These are phyloP conservation scores for Aspergillus awamori DNA, from an alignment of 2,329 filamentous ascomycete genomes.

Conservation along the genomic window DNA sequence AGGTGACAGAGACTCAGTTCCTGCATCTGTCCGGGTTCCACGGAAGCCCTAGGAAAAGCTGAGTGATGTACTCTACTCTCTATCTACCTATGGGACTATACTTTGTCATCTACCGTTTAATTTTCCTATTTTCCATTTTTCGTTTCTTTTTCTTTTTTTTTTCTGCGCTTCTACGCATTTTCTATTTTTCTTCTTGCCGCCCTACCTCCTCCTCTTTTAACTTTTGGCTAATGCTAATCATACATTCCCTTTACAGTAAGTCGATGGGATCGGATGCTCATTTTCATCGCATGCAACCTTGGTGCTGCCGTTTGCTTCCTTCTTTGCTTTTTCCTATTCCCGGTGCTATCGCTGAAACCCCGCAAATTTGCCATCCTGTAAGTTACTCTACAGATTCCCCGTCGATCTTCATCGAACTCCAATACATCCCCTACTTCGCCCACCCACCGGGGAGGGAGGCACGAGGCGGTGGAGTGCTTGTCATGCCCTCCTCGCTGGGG, in stretches of 20 bases:
- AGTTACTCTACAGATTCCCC: conserved; percentile 53
- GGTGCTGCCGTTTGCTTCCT: conserved; percentile 90
- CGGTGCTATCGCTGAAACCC: conserved; percentile 75
- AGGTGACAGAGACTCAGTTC: conserved; percentile 42
- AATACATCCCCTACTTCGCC: conserved; percentile 20
- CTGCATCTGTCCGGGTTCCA: conserved; percentile 40
- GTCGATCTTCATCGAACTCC: conserved; percentile 12
- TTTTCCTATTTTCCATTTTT: conserved; percentile 5
- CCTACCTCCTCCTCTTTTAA: neutral
- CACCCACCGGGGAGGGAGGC: conserved; percentile 14
- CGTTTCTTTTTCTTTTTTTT: conserved; percentile 6
- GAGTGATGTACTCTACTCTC: neutral
- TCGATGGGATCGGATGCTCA: conserved; percentile 91
- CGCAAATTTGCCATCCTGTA: conserved; percentile 97
- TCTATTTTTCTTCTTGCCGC: conserved; percentile 1
- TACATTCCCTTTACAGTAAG: conserved; percentile 67
- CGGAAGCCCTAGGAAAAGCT: conserved; percentile 24
- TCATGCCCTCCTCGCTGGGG: conserved; percentile 29
- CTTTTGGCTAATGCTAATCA: conserved; percentile 21
- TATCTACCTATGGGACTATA: neutral
- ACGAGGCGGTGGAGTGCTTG: conserved; percentile 24
- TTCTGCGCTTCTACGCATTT: conserved; percentile 4
- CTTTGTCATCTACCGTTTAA: conserved; percentile 3
- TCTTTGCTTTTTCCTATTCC: conserved; percentile 85
- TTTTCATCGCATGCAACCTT: conserved; percentile 89